phyloP scores from a whole-genome alignment of 805 yeast genomes.

The Sugiyamaella marilandica region DNA sequence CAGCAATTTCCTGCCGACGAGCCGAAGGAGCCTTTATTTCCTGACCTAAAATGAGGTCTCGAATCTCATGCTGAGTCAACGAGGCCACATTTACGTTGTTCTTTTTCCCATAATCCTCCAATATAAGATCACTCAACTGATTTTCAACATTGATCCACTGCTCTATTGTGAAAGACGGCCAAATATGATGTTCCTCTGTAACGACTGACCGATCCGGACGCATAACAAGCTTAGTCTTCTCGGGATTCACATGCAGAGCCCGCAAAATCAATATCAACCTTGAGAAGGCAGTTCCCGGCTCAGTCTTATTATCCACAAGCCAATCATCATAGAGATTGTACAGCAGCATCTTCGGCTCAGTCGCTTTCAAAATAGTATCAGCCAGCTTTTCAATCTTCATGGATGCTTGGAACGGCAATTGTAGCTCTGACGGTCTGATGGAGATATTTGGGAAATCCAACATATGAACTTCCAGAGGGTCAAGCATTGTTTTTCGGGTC shows the following conservation, averaged over 20 bases:
- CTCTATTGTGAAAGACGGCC: slow-evolving; percentile 88
- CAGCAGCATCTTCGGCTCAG: slow-evolving; percentile 87
- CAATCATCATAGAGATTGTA: slow-evolving; percentile 94
- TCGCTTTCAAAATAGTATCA: slow-evolving; percentile 76
- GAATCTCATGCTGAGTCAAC: slow-evolving; percentile 85
- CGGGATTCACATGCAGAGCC: slow-evolving; percentile 73
- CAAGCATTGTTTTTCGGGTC: slow-evolving; percentile 84
- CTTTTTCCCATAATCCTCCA: slow-evolving; percentile 78
- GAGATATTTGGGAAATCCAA: slow-evolving; percentile 90
- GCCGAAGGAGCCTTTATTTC: slow-evolving; percentile 87
- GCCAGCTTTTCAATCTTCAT: slow-evolving; percentile 74
- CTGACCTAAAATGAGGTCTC: slow-evolving; percentile 93
- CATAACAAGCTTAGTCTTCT: slow-evolving; percentile 67
- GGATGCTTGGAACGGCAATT: slow-evolving; percentile 84
- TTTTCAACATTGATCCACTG: slow-evolving; percentile 92
- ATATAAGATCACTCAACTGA: slow-evolving; percentile 79
- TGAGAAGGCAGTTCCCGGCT: slow-evolving; percentile 91
- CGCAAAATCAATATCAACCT: slow-evolving; percentile 78
- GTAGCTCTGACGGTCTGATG: slow-evolving; percentile 82
- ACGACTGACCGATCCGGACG: slow-evolving; percentile 67
- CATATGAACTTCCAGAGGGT: slow-evolving; percentile 96
- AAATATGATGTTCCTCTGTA: slow-evolving; percentile 75
- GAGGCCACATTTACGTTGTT: slow-evolving; percentile 82
- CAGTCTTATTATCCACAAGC: slow-evolving; percentile 49
- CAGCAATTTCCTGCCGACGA: slow-evolving; percentile 78